Percentiles rank a stretch among this genome's conserved stretches.
Evolutionary conservation across 495 filamentous ascomycete species (phyloP).

Genomic region (Aspergillus baeticus): DNA sequence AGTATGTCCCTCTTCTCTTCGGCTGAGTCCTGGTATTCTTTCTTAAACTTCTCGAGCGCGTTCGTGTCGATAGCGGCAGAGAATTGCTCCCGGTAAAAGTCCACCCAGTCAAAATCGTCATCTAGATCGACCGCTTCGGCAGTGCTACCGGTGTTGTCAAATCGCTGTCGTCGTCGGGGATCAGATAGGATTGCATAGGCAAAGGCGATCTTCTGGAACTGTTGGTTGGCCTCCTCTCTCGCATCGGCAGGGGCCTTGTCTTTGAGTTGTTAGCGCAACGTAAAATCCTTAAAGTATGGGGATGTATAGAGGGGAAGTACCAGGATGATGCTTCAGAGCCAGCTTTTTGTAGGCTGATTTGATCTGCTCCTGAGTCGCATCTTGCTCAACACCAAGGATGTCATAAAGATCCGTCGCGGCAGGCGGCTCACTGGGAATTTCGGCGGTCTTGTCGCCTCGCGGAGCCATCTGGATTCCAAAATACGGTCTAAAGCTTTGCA

Average conservation of each 20-base stretch:
- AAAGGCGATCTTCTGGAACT: constrained; percentile 88
- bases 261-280: constrained; percentile 20
- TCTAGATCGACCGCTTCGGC: constrained; percentile 71
- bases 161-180: constrained; percentile 69
- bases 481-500: not conserved
- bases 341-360: constrained; percentile 95
- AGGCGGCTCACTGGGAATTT: constrained; percentile 41
- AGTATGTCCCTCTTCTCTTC: constrained; percentile 79
- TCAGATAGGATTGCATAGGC: constrained; percentile 93
- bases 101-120: constrained; percentile 83
- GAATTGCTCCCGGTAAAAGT: constrained; percentile 83
- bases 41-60: constrained; percentile 68
- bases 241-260: constrained; percentile 71
- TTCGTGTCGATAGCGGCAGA: constrained; percentile 66
- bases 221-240: constrained; percentile 66
- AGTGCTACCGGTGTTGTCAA: constrained; percentile 86
- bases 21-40: constrained; percentile 79
- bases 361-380: constrained; percentile 75
- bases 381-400: constrained; percentile 68
- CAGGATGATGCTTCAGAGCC: constrained; percentile 86
- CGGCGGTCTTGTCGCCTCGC: constrained; percentile 14
- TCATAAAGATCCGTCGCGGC: constrained; percentile 80
- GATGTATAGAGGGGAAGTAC: constrained; percentile 41
- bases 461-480: constrained; percentile 11
- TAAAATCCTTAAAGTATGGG: not conserved